phyloP scores from a whole-genome alignment of 2,329 filamentous ascomycete species.

The Gnomoniopsis sp. region DNA sequence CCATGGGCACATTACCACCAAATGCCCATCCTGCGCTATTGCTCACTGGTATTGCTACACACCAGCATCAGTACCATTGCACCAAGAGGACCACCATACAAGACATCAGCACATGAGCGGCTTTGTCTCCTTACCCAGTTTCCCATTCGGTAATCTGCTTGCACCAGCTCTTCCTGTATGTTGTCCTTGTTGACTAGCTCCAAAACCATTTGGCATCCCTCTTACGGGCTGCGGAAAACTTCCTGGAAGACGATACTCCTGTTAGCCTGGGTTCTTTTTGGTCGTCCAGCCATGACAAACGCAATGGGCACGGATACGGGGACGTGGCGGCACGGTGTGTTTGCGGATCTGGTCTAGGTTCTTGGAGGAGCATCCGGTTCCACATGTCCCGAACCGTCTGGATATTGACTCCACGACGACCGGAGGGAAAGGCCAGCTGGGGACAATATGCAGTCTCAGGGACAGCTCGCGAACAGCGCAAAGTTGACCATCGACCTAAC shows the following conservation, averaged over 20 bases:
- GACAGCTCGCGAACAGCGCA: not conserved
- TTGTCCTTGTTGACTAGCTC: conserved; percentile 57
- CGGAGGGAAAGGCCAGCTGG: not conserved
- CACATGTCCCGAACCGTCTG: not conserved
- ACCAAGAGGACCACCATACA: conserved; percentile 1
- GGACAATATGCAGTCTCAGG: not conserved
- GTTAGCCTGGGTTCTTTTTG: conserved; percentile 8
- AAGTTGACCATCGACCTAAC: not conserved
- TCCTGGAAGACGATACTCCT: conserved; percentile 34
- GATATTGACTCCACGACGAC: not conserved
- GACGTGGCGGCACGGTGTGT: not conserved
- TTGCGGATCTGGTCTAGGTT: not conserved
- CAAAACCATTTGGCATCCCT: conserved; percentile 59
- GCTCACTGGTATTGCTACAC: conserved; percentile 34
- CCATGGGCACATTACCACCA: conserved; percentile 59
- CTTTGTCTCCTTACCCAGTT: conserved; percentile 50
- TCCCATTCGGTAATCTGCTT: conserved; percentile 61
- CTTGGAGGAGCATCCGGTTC: not conserved
- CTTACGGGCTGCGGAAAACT: conserved; percentile 60
- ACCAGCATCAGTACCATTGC: conserved; percentile 14
- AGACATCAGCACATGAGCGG: not conserved
- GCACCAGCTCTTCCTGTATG: conserved; percentile 52
- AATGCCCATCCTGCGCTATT: conserved; percentile 60
- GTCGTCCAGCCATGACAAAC: not conserved
- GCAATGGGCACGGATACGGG: not conserved